Percentiles rank a stretch among this genome's conserved stretches.
Evolutionary conservation across 352 stramenopile species (phyloP).

Genomic region (Pythium coloratum): DNA sequence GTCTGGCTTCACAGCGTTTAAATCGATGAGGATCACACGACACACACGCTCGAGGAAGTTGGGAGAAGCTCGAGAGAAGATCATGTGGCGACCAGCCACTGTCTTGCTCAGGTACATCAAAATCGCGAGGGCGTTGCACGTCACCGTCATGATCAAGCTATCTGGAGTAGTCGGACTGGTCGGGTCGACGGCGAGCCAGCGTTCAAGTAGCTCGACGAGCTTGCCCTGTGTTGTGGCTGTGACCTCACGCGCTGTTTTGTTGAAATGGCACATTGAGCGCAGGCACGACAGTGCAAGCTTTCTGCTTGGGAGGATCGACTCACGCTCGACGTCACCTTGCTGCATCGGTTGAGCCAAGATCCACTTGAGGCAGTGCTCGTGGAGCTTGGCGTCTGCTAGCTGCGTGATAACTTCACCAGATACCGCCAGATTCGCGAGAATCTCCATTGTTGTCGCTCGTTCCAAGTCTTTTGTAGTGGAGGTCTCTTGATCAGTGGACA

Average conservation of each 20-base stretch:
- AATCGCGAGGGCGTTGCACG: constrained; percentile 30
- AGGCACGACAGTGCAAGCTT: constrained; percentile 39
- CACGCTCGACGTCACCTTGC: background rate
- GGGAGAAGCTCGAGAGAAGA: constrained; percentile 24
- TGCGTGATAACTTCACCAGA: constrained; percentile 30
- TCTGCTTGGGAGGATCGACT: constrained; percentile 12
- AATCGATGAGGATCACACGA: constrained; percentile 8
- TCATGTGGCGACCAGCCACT: constrained; percentile 19
- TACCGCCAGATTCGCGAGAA: constrained; percentile 45
- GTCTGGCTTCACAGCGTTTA: constrained; percentile 15
- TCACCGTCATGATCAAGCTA: background rate
- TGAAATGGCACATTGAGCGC: constrained; percentile 38
- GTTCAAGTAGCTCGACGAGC: constrained; percentile 40
- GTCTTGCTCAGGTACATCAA: constrained; percentile 37
- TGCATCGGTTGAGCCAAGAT: constrained; percentile 21
- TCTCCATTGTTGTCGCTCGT: constrained; percentile 37
- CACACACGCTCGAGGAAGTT: constrained; percentile 31
- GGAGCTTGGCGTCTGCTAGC: constrained; percentile 44
- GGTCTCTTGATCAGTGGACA: constrained; percentile 29
- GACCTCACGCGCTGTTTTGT: constrained; percentile 31
- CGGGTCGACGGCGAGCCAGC: constrained; percentile 2
- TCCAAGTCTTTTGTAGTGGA: constrained; percentile 15
- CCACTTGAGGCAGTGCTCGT: constrained; percentile 47
- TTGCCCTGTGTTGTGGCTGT: constrained; percentile 18
- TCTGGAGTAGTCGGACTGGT: background rate